A percentile compares a stretch with the other conserved stretches of the same genome.
Conservation (phyloP, 1,139 yeast species). For the Lodderomyces elongisporus region DNA sequence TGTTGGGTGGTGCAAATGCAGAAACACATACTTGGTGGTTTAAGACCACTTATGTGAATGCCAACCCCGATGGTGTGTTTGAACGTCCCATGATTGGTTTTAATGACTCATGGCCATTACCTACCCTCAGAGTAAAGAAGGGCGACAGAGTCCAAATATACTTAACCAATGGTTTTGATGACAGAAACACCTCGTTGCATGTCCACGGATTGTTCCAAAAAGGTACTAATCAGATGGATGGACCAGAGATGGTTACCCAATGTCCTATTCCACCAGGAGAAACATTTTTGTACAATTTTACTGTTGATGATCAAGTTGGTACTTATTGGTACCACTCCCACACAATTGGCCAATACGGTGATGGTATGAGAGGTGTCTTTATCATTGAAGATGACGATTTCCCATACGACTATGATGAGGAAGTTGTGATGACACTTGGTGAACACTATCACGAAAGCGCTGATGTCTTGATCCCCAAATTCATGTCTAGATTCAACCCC, state of each 20-base stretch:
- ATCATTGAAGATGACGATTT: conserved; percentile 60
- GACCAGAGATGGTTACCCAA: conserved; percentile 72
- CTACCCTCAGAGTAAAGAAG: conserved; percentile 57
- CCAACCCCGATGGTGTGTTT: conserved; percentile 60
- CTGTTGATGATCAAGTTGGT: conserved; percentile 62
- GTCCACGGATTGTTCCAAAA: conserved; percentile 73
- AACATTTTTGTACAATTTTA: conserved; percentile 60
- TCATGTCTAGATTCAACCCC: conserved; percentile 63
- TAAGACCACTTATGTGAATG: conserved; percentile 51
- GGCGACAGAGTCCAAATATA: conserved; percentile 59
- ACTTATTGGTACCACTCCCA: conserved; percentile 86
- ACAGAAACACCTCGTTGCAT: conserved; percentile 58
- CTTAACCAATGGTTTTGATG: conserved; percentile 53
- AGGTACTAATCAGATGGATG: conserved; percentile 63
- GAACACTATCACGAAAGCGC: conserved; percentile 62
- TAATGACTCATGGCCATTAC: conserved; percentile 71
- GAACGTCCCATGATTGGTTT: conserved; percentile 56
- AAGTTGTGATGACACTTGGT: conserved; percentile 48
- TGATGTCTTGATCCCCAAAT: conserved; percentile 38
- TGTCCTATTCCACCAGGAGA: conserved; percentile 71
- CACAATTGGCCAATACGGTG: conserved; percentile 70
- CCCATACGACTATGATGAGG: conserved; percentile 59
- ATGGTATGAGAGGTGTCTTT: conserved; percentile 71
- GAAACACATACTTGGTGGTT: conserved; percentile 49
- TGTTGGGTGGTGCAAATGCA: no score